Evolutionary conservation across 2,329 filamentous ascomycete species (phyloP), one percentile per base, ranked within the genome.

Genomic region (Verruconis gallopava): DNA sequence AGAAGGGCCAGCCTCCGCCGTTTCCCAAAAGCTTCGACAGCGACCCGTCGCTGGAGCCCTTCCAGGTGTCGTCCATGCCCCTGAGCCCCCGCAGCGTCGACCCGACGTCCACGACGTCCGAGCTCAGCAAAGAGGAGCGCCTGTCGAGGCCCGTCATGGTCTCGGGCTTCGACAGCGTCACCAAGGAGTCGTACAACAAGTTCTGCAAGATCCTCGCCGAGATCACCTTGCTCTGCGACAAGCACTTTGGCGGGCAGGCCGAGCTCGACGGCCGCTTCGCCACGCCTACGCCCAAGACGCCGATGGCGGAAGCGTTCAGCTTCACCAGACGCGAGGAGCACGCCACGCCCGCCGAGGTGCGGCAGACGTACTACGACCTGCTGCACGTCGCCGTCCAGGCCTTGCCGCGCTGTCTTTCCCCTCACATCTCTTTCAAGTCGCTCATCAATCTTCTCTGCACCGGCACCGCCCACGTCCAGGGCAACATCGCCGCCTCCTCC

Each of bases 151-250:
- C 75, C 15, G 72, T 79, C 18, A 74, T 75, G 51, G 72, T 69
- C 4, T 61, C 66, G 5, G 69, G 67, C 15, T 69, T 96, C 40
- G 79, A 75, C 39, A 85, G 93, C 28, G 76, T 77, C 17, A 79
- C 85, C 1, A 81, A 79, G 53, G 84, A 91, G 34, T 91, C 85
- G 55, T 95, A 96, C 59, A 70, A 79, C 42, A 81, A 81, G 40
- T 98, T 98, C 52, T 96, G 89, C 56, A 85, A 94, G 57, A 89
- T 98, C 18, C 66, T 98, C 5, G 91, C 89, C 19, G 93, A 94
- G 57, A 93, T 98, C 43, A 94, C 88, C 2, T 82, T 96, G 35
- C 80, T 96, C 22, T 98, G 91, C 60, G 91, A 98, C 59, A 91
- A 94, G 52, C 83, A 89, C 0, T 98, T 98, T 63, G 93, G 91